Conservation (phyloP, 2,329 filamentous ascomycete genomes). For the Neoscytalidium dimidiatum region DNA sequence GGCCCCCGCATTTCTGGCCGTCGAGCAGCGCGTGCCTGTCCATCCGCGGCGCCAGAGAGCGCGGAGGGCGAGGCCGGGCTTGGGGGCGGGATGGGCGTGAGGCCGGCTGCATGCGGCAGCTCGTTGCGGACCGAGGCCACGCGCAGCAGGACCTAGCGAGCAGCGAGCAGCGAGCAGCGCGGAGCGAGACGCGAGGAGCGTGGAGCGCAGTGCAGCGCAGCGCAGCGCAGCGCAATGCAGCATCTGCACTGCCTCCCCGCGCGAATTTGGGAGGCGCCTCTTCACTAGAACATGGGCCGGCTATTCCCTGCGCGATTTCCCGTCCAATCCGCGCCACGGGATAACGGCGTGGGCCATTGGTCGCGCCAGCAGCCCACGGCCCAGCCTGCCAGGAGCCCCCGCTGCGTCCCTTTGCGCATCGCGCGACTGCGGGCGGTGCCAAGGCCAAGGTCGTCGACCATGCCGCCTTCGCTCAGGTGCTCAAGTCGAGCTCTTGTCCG, state of each 20-base stretch:
- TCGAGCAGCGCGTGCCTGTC: neutral
- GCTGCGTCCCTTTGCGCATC: neutral
- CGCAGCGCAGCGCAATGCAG: neutral
- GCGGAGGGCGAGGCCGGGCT: no score
- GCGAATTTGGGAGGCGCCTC: neutral
- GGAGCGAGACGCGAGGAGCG: no score
- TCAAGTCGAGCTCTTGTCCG: conserved; percentile 3
- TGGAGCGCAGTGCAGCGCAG: neutral
- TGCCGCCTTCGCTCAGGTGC: conserved; percentile 3
- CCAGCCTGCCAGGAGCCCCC: neutral
- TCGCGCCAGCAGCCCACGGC: no score
- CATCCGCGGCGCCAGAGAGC: no score
- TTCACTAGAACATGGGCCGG: neutral
- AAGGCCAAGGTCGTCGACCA: conserved; percentile 5
- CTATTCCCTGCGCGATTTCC: conserved; percentile 15
- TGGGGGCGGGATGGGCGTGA: neutral
- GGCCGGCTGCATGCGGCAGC: neutral
- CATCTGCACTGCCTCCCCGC: conserved; percentile 2
- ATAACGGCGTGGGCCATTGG: no score
- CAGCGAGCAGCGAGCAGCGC: no score
- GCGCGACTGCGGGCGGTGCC: conserved; percentile 7
- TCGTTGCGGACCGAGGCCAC: neutral
- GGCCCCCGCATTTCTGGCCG: neutral
- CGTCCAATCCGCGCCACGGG: conserved; percentile 4
- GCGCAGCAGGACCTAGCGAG: no score